Conservation (phyloP, 257 asterid species). For the Gynochthodes officinalis region DNA sequence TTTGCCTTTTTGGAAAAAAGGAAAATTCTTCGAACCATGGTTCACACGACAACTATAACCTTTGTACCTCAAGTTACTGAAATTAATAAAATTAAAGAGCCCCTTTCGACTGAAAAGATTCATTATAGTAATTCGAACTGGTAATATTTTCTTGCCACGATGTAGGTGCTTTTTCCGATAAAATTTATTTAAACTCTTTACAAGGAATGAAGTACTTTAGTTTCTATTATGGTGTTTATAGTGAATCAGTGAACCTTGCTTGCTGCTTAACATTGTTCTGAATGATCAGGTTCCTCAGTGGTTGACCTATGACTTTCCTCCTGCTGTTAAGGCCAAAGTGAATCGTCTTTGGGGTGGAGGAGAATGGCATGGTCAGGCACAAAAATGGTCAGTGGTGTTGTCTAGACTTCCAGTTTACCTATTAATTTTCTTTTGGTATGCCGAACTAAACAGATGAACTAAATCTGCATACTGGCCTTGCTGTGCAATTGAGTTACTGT, state of each 20-base stretch:
- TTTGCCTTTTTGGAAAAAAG: not conserved
- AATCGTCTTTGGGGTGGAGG: constrained; percentile 99
- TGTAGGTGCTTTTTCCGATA: not conserved
- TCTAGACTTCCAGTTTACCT: not conserved
- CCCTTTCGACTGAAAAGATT: not conserved
- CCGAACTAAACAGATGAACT: not conserved
- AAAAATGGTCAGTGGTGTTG: constrained; percentile 69
- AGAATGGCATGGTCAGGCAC: constrained; percentile 99
- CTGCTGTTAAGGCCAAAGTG: constrained; percentile 93
- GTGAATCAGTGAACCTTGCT: not conserved
- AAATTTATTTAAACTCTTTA: not conserved
- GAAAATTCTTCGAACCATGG: not conserved
- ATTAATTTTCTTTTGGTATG: not conserved
- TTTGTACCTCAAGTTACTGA: not conserved
- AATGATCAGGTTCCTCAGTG: constrained; percentile 74
- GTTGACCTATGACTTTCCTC: constrained; percentile 95
- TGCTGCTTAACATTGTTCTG: constrained; percentile 17
- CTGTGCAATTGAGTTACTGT: not conserved
- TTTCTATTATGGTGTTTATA: not conserved
- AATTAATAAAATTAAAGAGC: not conserved
- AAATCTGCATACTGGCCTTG: not conserved
- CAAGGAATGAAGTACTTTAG: not conserved
- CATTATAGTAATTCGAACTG: not conserved
- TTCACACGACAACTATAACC: not conserved
- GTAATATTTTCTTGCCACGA: not conserved